These are phyloP conservation scores for Diutina scorzettiae DNA, from an alignment of 1,139 yeast genomes.

Conservation along the genomic window DNA sequence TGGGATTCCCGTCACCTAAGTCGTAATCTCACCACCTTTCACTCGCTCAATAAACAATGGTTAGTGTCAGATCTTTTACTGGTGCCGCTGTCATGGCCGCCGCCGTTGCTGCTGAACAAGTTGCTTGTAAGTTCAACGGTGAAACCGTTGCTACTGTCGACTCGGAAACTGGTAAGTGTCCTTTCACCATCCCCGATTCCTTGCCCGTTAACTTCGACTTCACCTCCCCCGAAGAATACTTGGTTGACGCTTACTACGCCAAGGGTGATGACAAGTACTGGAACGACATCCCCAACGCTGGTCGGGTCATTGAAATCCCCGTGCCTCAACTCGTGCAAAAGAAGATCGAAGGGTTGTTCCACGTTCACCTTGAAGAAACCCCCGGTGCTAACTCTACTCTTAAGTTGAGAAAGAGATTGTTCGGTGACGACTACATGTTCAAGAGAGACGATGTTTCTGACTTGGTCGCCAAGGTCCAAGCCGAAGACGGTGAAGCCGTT, in stretches of 20 bases:
- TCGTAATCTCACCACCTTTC: background rate
- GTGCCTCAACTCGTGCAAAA: constrained; percentile 19
- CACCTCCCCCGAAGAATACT: constrained; percentile 21
- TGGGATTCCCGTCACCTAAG: background rate
- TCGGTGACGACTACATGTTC: constrained; percentile 10
- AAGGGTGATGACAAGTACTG: constrained; percentile 11
- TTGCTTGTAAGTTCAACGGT: constrained; percentile 28
- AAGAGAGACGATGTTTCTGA: constrained; percentile 23
- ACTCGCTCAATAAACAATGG: background rate
- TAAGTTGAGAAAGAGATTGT: constrained; percentile 31
- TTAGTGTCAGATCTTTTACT: background rate
- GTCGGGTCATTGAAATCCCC: constrained; percentile 23
- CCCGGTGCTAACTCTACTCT: constrained; percentile 31
- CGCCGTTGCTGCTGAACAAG: constrained; percentile 16
- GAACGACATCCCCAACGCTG: constrained; percentile 26
- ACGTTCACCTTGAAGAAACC: constrained; percentile 18
- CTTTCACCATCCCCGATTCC: constrained; percentile 22
- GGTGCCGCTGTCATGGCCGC: constrained; percentile 8
- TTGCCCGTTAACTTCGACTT: constrained; percentile 19
- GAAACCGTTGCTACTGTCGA: constrained; percentile 23
- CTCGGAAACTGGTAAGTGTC: constrained; percentile 30
- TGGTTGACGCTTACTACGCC: constrained; percentile 27
- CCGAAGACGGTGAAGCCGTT: background rate
- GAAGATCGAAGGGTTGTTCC: constrained; percentile 16
- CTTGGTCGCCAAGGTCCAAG: constrained; percentile 15